Conservation (phyloP, 495 filamentous ascomycete species). For the Lasiosphaeria ovina region DNA sequence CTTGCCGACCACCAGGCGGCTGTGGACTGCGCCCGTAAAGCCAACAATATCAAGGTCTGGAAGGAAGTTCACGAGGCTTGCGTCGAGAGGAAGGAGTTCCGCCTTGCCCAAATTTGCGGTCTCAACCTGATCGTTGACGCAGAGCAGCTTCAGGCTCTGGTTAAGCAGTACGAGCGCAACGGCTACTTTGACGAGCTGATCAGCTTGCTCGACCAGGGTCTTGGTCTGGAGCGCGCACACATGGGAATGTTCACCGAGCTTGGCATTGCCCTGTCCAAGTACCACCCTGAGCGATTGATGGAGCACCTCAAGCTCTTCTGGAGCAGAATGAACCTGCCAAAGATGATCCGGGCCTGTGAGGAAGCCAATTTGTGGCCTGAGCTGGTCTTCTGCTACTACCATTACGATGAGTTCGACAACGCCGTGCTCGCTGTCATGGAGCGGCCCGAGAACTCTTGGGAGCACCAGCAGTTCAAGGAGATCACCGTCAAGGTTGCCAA, state of each 20-base stretch:
- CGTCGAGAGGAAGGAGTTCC: slow-evolving; percentile 98
- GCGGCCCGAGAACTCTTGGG: slow-evolving; percentile 96
- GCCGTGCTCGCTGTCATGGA: slow-evolving; percentile 99
- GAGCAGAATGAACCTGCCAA: slow-evolving; percentile 97
- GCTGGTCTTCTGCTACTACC: slow-evolving; percentile 96
- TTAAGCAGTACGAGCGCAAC: slow-evolving; percentile 93
- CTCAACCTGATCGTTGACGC: slow-evolving; percentile 98
- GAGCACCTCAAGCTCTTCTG: slow-evolving; percentile 99
- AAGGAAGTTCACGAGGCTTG: slow-evolving; percentile 98
- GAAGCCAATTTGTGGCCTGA: slow-evolving; percentile 97
- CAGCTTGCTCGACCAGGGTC: slow-evolving; percentile 86
- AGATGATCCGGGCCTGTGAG: slow-evolving; percentile 94
- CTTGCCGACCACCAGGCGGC: slow-evolving; percentile 96
- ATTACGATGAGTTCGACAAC: slow-evolving; percentile 99
- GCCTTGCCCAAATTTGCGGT: slow-evolving; percentile 98
- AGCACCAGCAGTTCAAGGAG: slow-evolving; percentile 99
- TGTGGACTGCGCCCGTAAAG: slow-evolving; percentile 97
- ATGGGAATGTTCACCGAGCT: slow-evolving; percentile 96
- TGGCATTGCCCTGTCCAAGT: slow-evolving; percentile 92
- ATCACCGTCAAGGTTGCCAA: slow-evolving; percentile 98
- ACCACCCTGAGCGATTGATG: slow-evolving; percentile 95
- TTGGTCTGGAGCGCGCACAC: slow-evolving; percentile 80
- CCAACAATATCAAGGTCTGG: slow-evolving; percentile 99
- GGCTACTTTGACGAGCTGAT: slow-evolving; percentile 99
- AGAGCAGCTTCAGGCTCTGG: slow-evolving; percentile 89